Conservation (phyloP, 192 early-diverging fungal genomes). For the Rhizophagus clarus region DNA sequence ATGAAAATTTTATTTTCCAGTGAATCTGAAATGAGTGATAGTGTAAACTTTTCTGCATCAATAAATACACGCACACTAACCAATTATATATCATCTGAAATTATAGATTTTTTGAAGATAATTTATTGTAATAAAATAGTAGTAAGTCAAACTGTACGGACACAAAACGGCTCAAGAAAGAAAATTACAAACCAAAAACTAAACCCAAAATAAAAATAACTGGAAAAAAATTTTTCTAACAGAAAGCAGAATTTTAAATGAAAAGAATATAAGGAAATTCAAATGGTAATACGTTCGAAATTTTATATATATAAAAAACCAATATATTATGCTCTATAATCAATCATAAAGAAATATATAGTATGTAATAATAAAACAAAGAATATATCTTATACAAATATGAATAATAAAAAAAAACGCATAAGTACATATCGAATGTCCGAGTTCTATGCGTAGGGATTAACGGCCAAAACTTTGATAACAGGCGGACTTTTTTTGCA, state of each 20-base stretch:
- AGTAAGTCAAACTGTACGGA: background rate
- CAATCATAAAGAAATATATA: background rate
- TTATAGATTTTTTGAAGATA: background rate
- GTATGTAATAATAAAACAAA: no score
- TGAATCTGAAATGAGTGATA: no score
- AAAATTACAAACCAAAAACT: background rate
- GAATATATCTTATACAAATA: background rate
- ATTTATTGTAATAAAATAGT: background rate
- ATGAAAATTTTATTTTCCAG: no score
- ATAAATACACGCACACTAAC: no score
- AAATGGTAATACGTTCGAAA: background rate
- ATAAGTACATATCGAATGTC: background rate
- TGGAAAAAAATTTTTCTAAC: background rate
- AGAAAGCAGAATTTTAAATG: background rate
- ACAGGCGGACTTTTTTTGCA: conserved; percentile 56
- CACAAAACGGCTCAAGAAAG: background rate
- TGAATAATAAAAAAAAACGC: background rate
- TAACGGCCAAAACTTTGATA: conserved; percentile 56
- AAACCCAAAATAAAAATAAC: background rate
- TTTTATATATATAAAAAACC: background rate
- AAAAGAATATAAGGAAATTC: background rate
- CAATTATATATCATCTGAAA: background rate
- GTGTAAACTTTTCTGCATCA: no score
- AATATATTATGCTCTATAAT: background rate
- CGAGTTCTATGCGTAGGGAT: conserved; percentile 46